Base-by-base conservation (phyloP, 2,329 filamentous ascomycete genomes). In the Xenoacremonium recifei region DNA sequence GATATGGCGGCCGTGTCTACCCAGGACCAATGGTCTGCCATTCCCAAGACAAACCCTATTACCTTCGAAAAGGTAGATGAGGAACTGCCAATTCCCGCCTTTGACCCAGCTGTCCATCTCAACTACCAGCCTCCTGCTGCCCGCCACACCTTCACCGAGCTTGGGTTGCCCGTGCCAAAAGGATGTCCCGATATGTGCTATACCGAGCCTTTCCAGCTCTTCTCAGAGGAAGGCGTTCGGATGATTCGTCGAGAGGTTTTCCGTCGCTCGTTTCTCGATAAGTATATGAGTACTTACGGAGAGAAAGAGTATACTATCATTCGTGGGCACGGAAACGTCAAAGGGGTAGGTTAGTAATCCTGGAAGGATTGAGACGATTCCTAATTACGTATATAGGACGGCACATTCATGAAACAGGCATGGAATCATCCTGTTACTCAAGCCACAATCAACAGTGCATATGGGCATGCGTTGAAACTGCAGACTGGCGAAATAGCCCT, bases 211-310 rank as follows among this genome's bases (percentile, higher is more conserved):
- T 45, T 45, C 16, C 42, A 37, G 21, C 35, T 45, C 13, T 45
- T 45, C 19, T 42, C 42, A 18, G 38, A 45, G 16, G 38, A 45
- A 18, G 42, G 42, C 2, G 35, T 45, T 19, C 42, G 42, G 21
- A 45, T 45, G 39, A 41, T 45, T 23, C 42, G 42, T 7, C 34
- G 42, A 11, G 39, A 41, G 30, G 31, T 45, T 3, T 41, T 45
- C 34, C 39, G 35, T 16, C 29, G 35, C 11, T 34, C 34, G 10
- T 41, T 45, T 29, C 42, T 45, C 15, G 34, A 45, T 25, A 45
- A 41, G 21, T 45, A 41, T 20, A 37, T 45, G 25, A 19, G 32
- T 16, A 27, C 37, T 19, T 45, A 34, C 33, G 37, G 32, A 6
- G 32, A 33, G 12, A 33, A 33, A 12, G 32, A 17, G 11, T 38